A percentile compares a stretch with the other conserved stretches of the same genome.
phyloP scores from a whole-genome alignment of 106 monocot genomes.

The Amphibolis antarctica region DNA sequence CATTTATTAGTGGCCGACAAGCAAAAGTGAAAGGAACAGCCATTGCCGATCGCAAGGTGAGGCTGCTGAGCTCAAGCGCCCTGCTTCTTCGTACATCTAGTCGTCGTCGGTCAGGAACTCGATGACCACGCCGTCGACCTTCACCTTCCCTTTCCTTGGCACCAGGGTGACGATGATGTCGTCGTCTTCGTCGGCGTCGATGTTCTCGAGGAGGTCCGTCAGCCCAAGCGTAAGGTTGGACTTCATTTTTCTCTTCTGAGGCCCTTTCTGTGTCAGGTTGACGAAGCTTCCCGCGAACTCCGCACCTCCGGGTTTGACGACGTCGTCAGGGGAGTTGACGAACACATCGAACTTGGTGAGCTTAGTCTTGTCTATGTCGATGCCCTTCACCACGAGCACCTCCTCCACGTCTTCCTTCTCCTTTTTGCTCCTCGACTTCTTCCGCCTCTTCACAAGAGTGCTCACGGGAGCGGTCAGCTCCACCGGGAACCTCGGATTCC shows the following conservation, averaged over 20 bases:
- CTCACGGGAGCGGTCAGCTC: constrained; percentile 5
- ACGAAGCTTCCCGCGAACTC: constrained; percentile 56
- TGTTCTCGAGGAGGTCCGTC: constrained; percentile 11
- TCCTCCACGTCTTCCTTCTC: constrained; percentile 19
- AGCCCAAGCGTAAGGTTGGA: constrained; percentile 5
- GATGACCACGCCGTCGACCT: no score
- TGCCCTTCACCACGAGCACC: constrained; percentile 18
- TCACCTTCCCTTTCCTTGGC: constrained; percentile 1
- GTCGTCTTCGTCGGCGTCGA: constrained; percentile 12
- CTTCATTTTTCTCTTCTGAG: background rate
- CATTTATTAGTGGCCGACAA: no score
- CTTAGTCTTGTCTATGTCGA: constrained; percentile 6
- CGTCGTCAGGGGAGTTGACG: constrained; percentile 6
- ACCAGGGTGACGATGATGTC: constrained; percentile 10
- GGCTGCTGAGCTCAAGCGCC: no score
- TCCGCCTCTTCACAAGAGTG: constrained; percentile 5
- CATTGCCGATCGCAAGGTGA: no score
- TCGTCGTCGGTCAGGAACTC: no score
- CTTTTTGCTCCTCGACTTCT: background rate
- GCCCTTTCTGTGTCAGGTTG: constrained; percentile 27
- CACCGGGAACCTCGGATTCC: constrained; percentile 13
- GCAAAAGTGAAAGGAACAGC: no score
- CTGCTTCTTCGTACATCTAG: no score
- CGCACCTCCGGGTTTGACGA: constrained; percentile 8
- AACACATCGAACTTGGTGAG: constrained; percentile 21